phyloP scores from a whole-genome alignment of 148 eudicot species.

The Silene latifolia region DNA sequence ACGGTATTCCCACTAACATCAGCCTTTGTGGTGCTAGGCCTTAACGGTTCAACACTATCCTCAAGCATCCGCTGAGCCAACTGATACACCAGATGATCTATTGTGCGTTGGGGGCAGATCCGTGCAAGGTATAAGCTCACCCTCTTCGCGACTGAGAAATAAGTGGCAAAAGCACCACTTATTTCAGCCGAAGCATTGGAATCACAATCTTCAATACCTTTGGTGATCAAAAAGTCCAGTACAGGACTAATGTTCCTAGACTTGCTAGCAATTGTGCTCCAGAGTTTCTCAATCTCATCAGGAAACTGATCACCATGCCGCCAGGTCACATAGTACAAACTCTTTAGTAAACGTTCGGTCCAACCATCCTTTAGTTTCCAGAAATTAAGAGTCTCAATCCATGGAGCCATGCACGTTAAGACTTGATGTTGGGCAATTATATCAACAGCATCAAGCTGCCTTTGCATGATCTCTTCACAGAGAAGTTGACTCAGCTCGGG shows the following conservation, averaged over 20 bases:
- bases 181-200: slow-evolving; percentile 98
- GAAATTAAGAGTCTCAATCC: slow-evolving; percentile 97
- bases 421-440: slow-evolving; percentile 99
- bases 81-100: slow-evolving; percentile 94
- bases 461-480: slow-evolving; percentile 98
- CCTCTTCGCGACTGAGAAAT: slow-evolving; percentile 95
- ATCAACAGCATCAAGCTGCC: slow-evolving; percentile 99
- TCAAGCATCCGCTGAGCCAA: slow-evolving; percentile 90
- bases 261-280: slow-evolving; percentile 99
- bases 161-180: slow-evolving; percentile 97
- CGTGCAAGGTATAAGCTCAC: slow-evolving; percentile 95
- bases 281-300: slow-evolving; percentile 97
- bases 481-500: slow-evolving; percentile 97
- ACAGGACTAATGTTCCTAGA: slow-evolving; percentile 94
- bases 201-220: slow-evolving; percentile 99
- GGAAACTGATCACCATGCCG: slow-evolving; percentile 99
- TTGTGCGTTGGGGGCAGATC: slow-evolving; percentile 93
- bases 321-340: slow-evolving; percentile 96
- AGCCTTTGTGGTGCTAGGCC: slow-evolving; percentile 58
- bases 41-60: slow-evolving; percentile 77
- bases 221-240: slow-evolving; percentile 87
- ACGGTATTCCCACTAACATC: slow-evolving; percentile 58
- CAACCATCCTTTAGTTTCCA: slow-evolving; percentile 99
- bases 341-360: slow-evolving; percentile 88
- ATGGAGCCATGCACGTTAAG: slow-evolving; percentile 98